phyloP scores from a whole-genome alignment of 169 alveolate genomes.

The Babesia sp. region DNA sequence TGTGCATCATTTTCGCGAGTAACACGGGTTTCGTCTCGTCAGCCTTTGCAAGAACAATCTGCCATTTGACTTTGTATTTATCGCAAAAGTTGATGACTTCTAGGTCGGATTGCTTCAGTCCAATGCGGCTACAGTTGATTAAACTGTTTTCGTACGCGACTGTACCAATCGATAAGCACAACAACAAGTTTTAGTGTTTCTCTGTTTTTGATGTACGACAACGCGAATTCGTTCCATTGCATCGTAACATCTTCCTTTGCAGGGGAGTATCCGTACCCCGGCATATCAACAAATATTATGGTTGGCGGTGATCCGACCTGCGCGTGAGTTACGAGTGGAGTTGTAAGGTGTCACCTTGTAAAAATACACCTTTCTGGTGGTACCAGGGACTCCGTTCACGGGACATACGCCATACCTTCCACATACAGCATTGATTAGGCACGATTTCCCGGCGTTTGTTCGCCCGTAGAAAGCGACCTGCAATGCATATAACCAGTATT shows the following conservation, averaged over 20 bases:
- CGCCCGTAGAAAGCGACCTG: conserved; percentile 79
- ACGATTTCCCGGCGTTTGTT: conserved; percentile 76
- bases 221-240: conserved; percentile 73
- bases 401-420: conserved; percentile 69
- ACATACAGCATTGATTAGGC: conserved; percentile 75
- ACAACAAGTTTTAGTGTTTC: conserved; percentile 69
- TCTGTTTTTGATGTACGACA: conserved; percentile 72
- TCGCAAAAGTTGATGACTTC: conserved; percentile 75
- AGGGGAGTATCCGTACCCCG: conserved; percentile 76
- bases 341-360: conserved; percentile 50
- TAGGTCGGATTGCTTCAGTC: conserved; percentile 72
- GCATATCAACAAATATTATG: conserved; percentile 77
- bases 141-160: background rate
- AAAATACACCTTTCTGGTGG: conserved; percentile 73
- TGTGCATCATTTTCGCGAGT: conserved; percentile 62
- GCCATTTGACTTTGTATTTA: conserved; percentile 70
- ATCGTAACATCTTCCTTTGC: conserved; percentile 68
- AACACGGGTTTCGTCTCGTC: conserved; percentile 62
- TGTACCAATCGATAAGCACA: conserved; percentile 69
- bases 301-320: conserved; percentile 74
- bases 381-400: conserved; percentile 71
- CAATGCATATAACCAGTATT: background rate
- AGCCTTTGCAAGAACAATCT: conserved; percentile 74
- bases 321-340: background rate
- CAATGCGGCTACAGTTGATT: conserved; percentile 55